Conservation (phyloP, 257 asterid genomes). For the Solanum pennellii region DNA sequence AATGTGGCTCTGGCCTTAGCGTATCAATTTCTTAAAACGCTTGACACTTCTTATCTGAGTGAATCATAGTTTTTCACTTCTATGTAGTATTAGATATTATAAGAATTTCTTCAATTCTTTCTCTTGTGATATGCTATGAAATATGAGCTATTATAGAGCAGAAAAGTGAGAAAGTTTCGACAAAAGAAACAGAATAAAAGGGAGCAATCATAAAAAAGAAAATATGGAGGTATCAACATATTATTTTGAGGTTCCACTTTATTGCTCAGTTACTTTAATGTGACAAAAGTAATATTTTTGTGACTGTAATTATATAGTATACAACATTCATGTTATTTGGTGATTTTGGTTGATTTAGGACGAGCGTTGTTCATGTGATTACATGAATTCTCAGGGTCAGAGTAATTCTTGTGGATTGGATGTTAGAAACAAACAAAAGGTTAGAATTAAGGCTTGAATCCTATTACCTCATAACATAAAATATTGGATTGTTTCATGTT, state of each 20-base stretch:
- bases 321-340: too few species aligned
- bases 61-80: background rate
- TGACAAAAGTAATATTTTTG: too few species aligned
- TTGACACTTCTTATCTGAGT: background rate
- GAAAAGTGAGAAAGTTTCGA: slow-evolving; percentile 62
- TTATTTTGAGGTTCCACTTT: slow-evolving; percentile 20
- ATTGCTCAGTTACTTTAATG: too few species aligned
- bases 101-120: background rate
- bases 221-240: slow-evolving; percentile 20
- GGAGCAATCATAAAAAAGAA: slow-evolving; percentile 25
- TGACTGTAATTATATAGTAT: too few species aligned
- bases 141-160: slow-evolving; percentile 55
- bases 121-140: slow-evolving; percentile 26
- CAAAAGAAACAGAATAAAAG: slow-evolving; percentile 62
- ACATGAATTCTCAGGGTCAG: too few species aligned
- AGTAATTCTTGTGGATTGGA: too few species aligned
- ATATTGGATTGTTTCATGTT: too few species aligned
- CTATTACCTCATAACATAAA: too few species aligned
- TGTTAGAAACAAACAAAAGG: too few species aligned
- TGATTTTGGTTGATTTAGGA: too few species aligned
- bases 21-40: background rate
- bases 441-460: too few species aligned
- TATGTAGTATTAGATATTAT: background rate
- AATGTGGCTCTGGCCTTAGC: background rate
- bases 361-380: too few species aligned